Evolutionary conservation across 164 flowering plant species (phyloP), one percentile per base, ranked within the genome.

Genomic region (Piper longum): DNA sequence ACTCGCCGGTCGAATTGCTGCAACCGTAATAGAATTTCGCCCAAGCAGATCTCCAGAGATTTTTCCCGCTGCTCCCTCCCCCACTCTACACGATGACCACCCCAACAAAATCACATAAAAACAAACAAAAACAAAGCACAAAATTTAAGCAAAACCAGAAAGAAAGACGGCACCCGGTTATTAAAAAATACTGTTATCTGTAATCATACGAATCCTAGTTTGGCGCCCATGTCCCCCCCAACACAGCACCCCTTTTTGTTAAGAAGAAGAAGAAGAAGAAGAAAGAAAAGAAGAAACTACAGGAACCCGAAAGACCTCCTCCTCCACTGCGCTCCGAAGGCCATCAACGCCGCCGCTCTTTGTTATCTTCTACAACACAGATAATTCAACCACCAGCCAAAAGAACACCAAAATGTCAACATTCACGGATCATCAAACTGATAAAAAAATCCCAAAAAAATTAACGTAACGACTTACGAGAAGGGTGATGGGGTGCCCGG

Each of bases 1-100:
- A 88, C 39, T 74, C 73, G n/a, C 56, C 62, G 82, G 76, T 78
- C 66, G 95, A 78, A 66, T 81, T 82, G 64, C 96, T 84, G 77
- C 98, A 91, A 51, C 95, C 96, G 41, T 69, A 71, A 68, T 75
- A 88, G 64, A 73, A 71, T 11, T 75, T 80, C 7, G 91, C 78
- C 41, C 61, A 57, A 39, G 59, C 78, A 40, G 91, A 80, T 57
- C 67, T 68, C 98, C 98, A 91, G 16, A 87, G 69, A 71, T 83
- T 80, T 40, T 81, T 74, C 40, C 65, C 69, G 41, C 71, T 59
- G 41, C 65, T 77, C 63, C 79, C 79, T 71, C 83, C 65, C 66
- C 73, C 73, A 51, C 52, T 71, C 89, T 85, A 63, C 41, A 63
- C 55, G 48, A 4, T 9, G 41, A 48, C 56, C 45, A 16, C 40